Percentiles rank a stretch among this genome's conserved stretches.
phyloP scores from a whole-genome alignment of 495 filamentous ascomycete genomes.

The Oleoguttula mirabilis region DNA sequence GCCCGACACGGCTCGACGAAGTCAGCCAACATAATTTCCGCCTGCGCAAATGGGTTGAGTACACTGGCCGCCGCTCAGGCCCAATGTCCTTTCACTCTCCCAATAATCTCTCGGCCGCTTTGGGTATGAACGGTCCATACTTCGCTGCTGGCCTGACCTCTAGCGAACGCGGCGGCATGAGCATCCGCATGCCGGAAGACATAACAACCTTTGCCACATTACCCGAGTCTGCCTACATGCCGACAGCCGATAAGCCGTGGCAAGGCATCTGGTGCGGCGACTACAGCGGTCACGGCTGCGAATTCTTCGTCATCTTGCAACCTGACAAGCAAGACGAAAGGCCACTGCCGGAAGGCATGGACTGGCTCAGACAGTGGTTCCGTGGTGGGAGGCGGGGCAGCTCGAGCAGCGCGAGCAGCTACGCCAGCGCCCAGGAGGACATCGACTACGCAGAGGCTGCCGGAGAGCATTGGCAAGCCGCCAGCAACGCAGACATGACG shows the following conservation, averaged over 20 bases:
- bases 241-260: conserved; percentile 66
- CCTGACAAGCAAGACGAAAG: conserved; percentile 33
- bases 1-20: conserved; percentile 34
- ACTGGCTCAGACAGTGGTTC: conserved; percentile 13
- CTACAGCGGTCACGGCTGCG: conserved; percentile 76
- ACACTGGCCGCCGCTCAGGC: conserved; percentile 15
- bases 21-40: conserved; percentile 56
- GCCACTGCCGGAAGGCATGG: conserved; percentile 18
- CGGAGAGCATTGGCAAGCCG: neutral
- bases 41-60: conserved; percentile 61
- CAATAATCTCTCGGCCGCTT: conserved; percentile 4
- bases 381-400: neutral
- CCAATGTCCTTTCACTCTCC: conserved; percentile 8
- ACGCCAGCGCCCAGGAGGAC: conserved; percentile 13
- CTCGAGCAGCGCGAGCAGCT: conserved; percentile 8
- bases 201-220: conserved; percentile 68
- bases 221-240: conserved; percentile 56
- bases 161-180: conserved; percentile 6
- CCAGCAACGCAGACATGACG: neutral
- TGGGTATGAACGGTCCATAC: conserved; percentile 5
- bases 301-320: conserved; percentile 73
- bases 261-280: conserved; percentile 89
- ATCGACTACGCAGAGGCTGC: conserved; percentile 1
- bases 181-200: conserved; percentile 44
- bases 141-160: neutral